A percentile compares a stretch with the other conserved stretches of the same genome.
These are phyloP conservation scores for Datisca glomerata DNA, from an alignment of 306 rosid genomes.

Conservation along the genomic window DNA sequence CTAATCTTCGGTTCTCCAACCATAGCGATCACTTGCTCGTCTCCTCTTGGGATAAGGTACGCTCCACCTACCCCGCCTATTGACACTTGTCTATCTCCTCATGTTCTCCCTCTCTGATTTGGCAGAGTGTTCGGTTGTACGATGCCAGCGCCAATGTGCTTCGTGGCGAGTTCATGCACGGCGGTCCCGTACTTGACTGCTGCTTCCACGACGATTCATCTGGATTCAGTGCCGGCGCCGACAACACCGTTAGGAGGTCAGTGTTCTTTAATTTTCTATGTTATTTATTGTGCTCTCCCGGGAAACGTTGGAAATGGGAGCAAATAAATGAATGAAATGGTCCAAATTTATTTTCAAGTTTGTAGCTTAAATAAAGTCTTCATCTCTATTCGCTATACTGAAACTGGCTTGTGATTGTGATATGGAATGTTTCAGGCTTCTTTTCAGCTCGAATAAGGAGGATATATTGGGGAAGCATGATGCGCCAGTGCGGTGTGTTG, in stretches of 20 bases:
- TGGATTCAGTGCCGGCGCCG: slow-evolving; percentile 72
- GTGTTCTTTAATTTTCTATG: background rate
- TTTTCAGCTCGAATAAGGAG: slow-evolving; percentile 63
- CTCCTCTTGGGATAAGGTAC: slow-evolving; percentile 96
- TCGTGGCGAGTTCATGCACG: slow-evolving; percentile 75
- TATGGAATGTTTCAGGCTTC: slow-evolving; percentile 34
- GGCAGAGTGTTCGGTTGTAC: slow-evolving; percentile 68
- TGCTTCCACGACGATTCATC: slow-evolving; percentile 96
- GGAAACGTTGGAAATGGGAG: no score
- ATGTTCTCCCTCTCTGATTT: slow-evolving; percentile 1
- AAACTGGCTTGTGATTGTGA: background rate
- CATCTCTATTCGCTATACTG: no score
- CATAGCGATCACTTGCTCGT: slow-evolving; percentile 81
- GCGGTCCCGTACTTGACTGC: slow-evolving; percentile 79
- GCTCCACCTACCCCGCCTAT: background rate
- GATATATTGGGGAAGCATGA: slow-evolving; percentile 82
- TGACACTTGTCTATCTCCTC: background rate
- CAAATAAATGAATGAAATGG: no score
- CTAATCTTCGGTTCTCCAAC: slow-evolving; percentile 86
- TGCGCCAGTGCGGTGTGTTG: slow-evolving; percentile 84
- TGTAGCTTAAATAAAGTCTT: no score
- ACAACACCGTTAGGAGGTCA: slow-evolving; percentile 71
- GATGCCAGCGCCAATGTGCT: slow-evolving; percentile 76
- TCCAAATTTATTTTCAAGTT: no score
- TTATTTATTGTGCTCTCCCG: background rate